Evolutionary conservation across 352 stramenopile genomes (phyloP).

Genomic region (Phytophthora pseudosyringae): DNA sequence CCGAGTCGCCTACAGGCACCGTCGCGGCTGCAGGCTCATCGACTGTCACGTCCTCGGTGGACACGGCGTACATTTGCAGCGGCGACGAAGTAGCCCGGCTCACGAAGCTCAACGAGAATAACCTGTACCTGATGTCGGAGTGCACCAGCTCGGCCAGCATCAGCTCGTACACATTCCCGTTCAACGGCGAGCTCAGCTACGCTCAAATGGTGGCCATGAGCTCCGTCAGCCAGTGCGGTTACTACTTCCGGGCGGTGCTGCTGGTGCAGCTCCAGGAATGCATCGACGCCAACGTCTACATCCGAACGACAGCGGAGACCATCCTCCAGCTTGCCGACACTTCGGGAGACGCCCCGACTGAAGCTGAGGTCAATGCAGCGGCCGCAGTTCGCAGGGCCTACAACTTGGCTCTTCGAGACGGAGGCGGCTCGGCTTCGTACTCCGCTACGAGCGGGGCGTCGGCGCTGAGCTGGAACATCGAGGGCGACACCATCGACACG

Average conservation of each 20-base stretch:
- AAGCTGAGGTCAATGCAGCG: constrained; percentile 34
- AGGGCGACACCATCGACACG: constrained; percentile 35
- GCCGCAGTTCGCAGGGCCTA: constrained; percentile 31
- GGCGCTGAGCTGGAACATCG: constrained; percentile 32
- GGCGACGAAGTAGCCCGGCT: constrained; percentile 38
- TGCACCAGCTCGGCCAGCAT: constrained; percentile 28
- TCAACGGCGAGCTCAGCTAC: constrained; percentile 39
- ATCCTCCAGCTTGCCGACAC: constrained; percentile 34
- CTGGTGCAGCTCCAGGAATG: constrained; percentile 39
- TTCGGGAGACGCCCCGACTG: constrained; percentile 20
- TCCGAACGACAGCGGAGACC: constrained; percentile 38
- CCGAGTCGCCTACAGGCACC: constrained; percentile 23
- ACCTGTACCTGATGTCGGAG: constrained; percentile 35
- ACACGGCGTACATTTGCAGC: constrained; percentile 40
- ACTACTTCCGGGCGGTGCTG: constrained; percentile 41
- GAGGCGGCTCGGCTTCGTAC: constrained; percentile 24
- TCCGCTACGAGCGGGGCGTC: constrained; percentile 15
- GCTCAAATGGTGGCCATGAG: constrained; percentile 44
- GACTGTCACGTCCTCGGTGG: constrained; percentile 1
- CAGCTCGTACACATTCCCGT: constrained; percentile 39
- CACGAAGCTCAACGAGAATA: constrained; percentile 34
- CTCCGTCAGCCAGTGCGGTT: constrained; percentile 19
- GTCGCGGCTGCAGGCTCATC: constrained; percentile 15
- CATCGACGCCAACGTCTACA: constrained; percentile 40
- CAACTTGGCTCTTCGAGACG: constrained; percentile 37